Evolutionary conservation across 331 rosid genomes (phyloP).

Genomic region (Telfairia occidentalis): DNA sequence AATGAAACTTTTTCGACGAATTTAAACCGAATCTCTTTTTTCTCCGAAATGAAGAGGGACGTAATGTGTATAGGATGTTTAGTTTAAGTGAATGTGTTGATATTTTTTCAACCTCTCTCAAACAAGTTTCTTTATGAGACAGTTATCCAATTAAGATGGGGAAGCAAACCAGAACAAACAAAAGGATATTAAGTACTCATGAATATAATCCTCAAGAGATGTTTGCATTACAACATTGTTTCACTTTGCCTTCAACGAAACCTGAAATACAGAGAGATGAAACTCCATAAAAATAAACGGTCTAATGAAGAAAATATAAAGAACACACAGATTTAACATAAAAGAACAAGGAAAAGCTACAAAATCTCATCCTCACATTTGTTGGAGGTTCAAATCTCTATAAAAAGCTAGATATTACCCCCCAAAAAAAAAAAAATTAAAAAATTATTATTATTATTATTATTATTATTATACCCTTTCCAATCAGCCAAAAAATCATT

Average conservation of each 20-base stretch:
- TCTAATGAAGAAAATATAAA: neutral
- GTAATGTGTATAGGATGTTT: neutral
- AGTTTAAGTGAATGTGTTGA: neutral
- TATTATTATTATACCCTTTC: too few relatives aligned
- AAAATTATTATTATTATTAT: too few relatives aligned
- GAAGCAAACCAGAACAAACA: neutral
- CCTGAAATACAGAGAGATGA: neutral
- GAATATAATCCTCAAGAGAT: slow-evolving; percentile 1
- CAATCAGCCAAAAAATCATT: too few relatives aligned
- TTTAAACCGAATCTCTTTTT: neutral
- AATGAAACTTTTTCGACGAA: neutral
- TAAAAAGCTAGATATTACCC: too few relatives aligned
- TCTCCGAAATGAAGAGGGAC: too few relatives aligned
- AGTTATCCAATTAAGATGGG: neutral
- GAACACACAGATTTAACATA: neutral
- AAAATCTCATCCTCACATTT: too few relatives aligned
- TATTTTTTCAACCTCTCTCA: neutral
- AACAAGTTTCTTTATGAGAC: neutral
- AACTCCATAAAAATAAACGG: neutral
- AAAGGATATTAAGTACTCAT: neutral
- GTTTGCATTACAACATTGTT: slow-evolving; percentile 2
- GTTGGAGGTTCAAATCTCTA: too few relatives aligned
- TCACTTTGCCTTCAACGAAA: neutral
- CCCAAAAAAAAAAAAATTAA: too few relatives aligned
- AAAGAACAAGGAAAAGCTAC: neutral